Percentiles rank a stretch among this genome's conserved stretches.
Conservation (phyloP, 2,329 filamentous ascomycete genomes). For the Xylaria sp. region DNA sequence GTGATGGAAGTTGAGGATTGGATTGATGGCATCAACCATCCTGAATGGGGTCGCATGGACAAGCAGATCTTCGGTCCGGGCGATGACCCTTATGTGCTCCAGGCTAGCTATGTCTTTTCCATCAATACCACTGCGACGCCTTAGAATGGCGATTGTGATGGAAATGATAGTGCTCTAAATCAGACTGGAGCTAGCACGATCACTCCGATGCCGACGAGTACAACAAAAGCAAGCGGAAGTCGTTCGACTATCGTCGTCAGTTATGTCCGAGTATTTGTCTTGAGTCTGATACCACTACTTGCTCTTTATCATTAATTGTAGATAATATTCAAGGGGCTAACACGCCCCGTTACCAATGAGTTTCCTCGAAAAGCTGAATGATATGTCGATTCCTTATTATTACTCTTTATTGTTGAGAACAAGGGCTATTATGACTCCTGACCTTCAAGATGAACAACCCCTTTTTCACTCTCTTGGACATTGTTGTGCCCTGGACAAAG, state of each 20-base stretch:
- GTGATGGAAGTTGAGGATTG: conserved; percentile 91
- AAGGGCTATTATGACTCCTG: background rate
- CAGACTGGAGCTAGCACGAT: background rate
- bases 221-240: background rate
- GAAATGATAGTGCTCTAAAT: background rate
- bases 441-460: background rate
- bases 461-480: background rate
- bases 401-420: background rate
- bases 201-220: background rate
- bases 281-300: conserved; percentile 7
- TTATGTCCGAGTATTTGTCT: background rate
- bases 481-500: background rate
- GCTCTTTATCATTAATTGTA: conserved; percentile 7
- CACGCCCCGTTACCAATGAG: background rate
- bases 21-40: conserved; percentile 91
- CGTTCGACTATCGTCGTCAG: background rate
- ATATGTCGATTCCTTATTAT: background rate
- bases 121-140: conserved; percentile 36
- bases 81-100: conserved; percentile 55
- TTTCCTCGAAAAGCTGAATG: background rate
- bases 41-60: conserved; percentile 68
- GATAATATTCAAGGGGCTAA: conserved; percentile 13
- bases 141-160: conserved; percentile 19
- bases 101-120: conserved; percentile 57
- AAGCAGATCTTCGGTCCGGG: conserved; percentile 58